Conservation (phyloP, 2,329 filamentous ascomycete species). For the Helotiales sp. region DNA sequence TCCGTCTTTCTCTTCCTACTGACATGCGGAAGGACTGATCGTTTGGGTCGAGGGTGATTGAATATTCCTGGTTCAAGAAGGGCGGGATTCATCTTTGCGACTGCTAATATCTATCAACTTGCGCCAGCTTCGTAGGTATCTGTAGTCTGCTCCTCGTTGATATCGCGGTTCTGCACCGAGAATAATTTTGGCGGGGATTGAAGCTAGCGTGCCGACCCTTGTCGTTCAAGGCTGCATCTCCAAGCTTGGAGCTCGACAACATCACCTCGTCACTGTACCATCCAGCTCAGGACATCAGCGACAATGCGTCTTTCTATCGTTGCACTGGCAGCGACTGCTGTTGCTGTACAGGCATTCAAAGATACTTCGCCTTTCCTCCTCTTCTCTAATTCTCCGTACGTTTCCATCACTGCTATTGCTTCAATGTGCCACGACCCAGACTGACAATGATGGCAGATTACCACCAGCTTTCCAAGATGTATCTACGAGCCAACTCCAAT, state of each 20-base stretch:
- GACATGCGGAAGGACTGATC: conserved; percentile 55
- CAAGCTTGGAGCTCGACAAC: conserved; percentile 15
- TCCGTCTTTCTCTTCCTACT: conserved; percentile 66
- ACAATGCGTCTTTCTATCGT: conserved; percentile 57
- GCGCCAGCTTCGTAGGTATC: too few species aligned
- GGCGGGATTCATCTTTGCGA: conserved; percentile 15
- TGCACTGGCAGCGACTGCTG: conserved; percentile 54
- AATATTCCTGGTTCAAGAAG: conserved; percentile 43
- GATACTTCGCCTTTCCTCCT: conserved; percentile 89
- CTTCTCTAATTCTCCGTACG: conserved; percentile 62
- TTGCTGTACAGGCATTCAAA: conserved; percentile 69
- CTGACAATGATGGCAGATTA: neutral
- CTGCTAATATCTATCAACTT: too few species aligned
- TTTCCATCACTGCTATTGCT: neutral
- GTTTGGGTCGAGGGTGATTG: conserved; percentile 59
- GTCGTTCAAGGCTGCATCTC: conserved; percentile 8
- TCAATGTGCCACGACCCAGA: neutral
- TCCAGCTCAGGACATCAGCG: conserved; percentile 10
- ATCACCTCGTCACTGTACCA: conserved; percentile 5
- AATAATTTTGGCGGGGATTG: conserved; percentile 10
- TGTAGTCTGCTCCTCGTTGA: neutral
- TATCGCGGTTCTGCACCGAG: neutral
- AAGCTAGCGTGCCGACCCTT: neutral
- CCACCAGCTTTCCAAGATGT: conserved; percentile 7
- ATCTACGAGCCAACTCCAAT: conserved; percentile 25